These are phyloP conservation scores for Aspergillus spinulosporus DNA, from an alignment of 2,329 filamentous ascomycete species.

Conservation along the genomic window DNA sequence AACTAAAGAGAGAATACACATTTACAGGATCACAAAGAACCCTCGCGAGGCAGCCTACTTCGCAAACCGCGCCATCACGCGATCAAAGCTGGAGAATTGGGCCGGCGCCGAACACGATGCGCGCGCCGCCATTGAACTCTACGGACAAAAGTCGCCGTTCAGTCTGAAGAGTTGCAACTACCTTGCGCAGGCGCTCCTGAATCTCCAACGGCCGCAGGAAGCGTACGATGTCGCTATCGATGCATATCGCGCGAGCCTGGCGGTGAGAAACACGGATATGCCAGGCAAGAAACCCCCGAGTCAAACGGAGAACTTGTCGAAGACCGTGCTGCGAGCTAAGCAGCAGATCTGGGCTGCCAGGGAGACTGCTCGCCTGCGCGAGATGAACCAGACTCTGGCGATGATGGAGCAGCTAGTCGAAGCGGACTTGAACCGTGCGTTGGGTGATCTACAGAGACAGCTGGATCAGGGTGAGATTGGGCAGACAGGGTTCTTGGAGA, in stretches of 20 bases:
- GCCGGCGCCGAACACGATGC: constrained; percentile 77
- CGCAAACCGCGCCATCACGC: constrained; percentile 84
- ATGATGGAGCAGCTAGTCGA: constrained; percentile 44
- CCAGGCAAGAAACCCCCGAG: not conserved
- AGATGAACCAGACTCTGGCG: constrained; percentile 45
- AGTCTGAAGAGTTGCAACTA: constrained; percentile 84
- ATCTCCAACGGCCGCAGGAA: constrained; percentile 68
- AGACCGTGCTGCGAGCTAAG: constrained; percentile 75
- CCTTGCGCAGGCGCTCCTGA: constrained; percentile 79
- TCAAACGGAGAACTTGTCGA: constrained; percentile 69
- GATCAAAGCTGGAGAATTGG: constrained; percentile 72
- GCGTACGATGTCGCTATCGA: constrained; percentile 68
- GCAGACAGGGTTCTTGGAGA: constrained; percentile 68
- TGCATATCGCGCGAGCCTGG: constrained; percentile 71
- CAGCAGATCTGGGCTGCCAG: constrained; percentile 79
- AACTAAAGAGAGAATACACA: not conserved
- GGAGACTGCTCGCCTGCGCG: constrained; percentile 56
- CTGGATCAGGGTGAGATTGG: constrained; percentile 48
- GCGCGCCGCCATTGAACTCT: constrained; percentile 68
- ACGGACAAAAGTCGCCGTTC: constrained; percentile 48
- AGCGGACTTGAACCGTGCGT: constrained; percentile 40
- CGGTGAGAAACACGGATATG: constrained; percentile 55
- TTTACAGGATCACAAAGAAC: constrained; percentile 70
- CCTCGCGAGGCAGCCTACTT: constrained; percentile 76
- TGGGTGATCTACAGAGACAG: constrained; percentile 37